Conservation (phyloP, 768 basidiomycete genomes). For the Mycena maculata region DNA sequence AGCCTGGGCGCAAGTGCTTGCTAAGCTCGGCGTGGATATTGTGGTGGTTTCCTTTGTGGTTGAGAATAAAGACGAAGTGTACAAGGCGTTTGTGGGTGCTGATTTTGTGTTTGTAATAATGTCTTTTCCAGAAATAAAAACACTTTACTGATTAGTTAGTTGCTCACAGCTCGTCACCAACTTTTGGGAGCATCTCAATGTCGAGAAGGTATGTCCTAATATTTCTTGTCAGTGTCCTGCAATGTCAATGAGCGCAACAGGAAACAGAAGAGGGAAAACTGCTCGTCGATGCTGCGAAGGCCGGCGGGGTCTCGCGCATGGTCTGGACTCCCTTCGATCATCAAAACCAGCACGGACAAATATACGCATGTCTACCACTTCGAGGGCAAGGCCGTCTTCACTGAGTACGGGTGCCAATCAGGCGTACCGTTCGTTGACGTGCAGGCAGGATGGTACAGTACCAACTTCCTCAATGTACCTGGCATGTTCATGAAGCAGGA, state of each 20-base stretch:
- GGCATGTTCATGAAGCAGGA: neutral
- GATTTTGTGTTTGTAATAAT: constrained; percentile 17
- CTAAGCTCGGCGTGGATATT: constrained; percentile 5
- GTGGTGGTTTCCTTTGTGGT: constrained; percentile 9
- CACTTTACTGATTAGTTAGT: neutral
- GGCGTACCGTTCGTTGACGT: constrained; percentile 17
- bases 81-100: constrained; percentile 11
- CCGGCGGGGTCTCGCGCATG: neutral
- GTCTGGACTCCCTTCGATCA: constrained; percentile 2
- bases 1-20: constrained; percentile 8
- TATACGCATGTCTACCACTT: neutral
- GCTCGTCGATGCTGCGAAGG: constrained; percentile 11
- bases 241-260: neutral
- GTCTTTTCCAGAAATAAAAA: neutral
- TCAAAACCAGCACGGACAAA: neutral
- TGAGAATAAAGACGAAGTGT: constrained; percentile 7
- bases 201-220: neutral
- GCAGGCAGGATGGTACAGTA: constrained; percentile 4
- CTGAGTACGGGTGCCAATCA: constrained; percentile 2
- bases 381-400: constrained; percentile 4
- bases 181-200: constrained; percentile 16
- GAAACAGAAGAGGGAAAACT: constrained; percentile 13
- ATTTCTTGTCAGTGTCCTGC: neutral
- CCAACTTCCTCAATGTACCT: neutral
- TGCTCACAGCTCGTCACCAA: constrained; percentile 18